These are phyloP conservation scores for Aureobasidium sp. DNA, from an alignment of 2,329 filamentous ascomycete genomes.

Conservation along the genomic window DNA sequence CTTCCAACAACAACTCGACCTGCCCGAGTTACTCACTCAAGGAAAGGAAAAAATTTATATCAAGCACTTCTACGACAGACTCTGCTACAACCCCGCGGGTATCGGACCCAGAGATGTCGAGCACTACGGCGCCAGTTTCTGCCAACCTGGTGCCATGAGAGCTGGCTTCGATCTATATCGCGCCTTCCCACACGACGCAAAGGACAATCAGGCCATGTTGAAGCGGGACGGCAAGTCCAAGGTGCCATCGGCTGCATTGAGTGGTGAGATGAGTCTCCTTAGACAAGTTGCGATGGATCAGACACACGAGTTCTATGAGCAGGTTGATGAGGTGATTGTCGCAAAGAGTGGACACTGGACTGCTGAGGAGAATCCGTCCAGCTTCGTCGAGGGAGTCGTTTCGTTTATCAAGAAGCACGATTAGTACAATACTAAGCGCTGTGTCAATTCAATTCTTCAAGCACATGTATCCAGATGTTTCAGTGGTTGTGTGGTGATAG, in stretches of 20 bases:
- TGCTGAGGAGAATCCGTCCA: conserved; percentile 44
- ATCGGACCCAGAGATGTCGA: conserved; percentile 43
- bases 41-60: conserved; percentile 49
- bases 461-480: too few relatives aligned
- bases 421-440: background rate
- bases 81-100: conserved; percentile 40
- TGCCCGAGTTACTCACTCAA: conserved; percentile 43
- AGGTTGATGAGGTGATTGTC: conserved; percentile 30
- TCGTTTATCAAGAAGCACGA: conserved; percentile 32
- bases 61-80: conserved; percentile 49
- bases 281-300: conserved; percentile 31
- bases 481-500: too few relatives aligned
- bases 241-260: conserved; percentile 35
- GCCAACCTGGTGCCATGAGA: conserved; percentile 38
- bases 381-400: conserved; percentile 37
- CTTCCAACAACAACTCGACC: conserved; percentile 45
- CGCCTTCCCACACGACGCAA: conserved; percentile 38
- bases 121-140: conserved; percentile 39
- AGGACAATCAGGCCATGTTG: conserved; percentile 36
- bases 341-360: conserved; percentile 39
- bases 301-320: conserved; percentile 38
- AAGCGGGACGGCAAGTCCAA: conserved; percentile 35
- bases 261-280: conserved; percentile 35
- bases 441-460: background rate
- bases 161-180: conserved; percentile 39